phyloP scores from a whole-genome alignment of 164 flowering plant genomes.

The Cinnamomum micranthum region DNA sequence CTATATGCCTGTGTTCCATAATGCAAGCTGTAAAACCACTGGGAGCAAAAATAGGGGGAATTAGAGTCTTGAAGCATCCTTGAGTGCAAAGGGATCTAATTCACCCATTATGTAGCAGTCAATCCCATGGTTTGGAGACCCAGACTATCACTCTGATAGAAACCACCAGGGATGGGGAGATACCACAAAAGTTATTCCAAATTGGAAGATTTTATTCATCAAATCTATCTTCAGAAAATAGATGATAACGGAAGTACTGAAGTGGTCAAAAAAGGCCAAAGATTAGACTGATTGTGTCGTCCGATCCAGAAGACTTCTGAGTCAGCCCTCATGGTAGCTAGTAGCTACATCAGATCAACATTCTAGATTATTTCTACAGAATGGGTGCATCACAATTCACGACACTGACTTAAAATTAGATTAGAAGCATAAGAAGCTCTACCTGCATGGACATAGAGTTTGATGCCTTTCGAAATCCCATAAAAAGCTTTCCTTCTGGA shows the following conservation, averaged over 20 bases:
- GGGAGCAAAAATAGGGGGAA: neutral
- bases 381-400: neutral
- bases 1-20: neutral
- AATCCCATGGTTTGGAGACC: neutral
- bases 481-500: constrained; percentile 89
- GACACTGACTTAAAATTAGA: neutral
- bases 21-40: neutral
- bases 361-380: neutral
- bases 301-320: neutral
- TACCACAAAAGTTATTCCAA: neutral
- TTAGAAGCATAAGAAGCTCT: neutral
- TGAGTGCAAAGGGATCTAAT: too few relatives aligned
- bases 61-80: neutral
- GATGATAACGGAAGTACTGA: neutral
- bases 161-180: neutral
- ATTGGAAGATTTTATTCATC: neutral
- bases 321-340: neutral
- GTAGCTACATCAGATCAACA: neutral
- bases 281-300: neutral
- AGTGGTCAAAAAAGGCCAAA: neutral
- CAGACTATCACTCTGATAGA: neutral
- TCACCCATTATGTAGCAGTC: neutral
- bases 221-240: neutral
- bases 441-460: constrained; percentile 46
- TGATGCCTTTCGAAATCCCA: constrained; percentile 86